Base-by-base conservation (phyloP, 495 filamentous ascomycete species). In the Neurospora sublineolata region DNA sequence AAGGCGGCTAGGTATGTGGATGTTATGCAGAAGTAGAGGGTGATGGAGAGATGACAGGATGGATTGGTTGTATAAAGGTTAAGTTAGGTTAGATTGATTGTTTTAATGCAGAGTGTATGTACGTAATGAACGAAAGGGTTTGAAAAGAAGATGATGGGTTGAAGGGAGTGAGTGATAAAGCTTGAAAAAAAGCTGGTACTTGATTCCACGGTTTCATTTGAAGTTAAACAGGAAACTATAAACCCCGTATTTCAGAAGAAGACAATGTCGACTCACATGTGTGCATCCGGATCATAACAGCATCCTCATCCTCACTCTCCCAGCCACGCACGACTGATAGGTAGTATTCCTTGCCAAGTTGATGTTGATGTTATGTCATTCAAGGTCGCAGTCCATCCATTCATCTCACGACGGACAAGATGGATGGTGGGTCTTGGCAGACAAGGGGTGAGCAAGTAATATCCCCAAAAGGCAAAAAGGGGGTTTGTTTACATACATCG, bases 1-100 rank as follows among this genome's bases (percentile, higher is more conserved):
- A 97, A 92, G 84, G 89, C 89, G 3, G 88, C 92, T 58, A 82
- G 92, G 37, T 97, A 97, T 86, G 87, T 97, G 30, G 94, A 97
- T 86, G 92, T 97, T 72, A 97, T 97, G 94, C 91, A 89, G 8
- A 84, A 86, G 72, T 84, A 80, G 73, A 60, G 46, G 40, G 0
- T 58, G 46, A 23, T 5, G 12, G 42, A 10, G 40, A 9, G n/a
- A 23, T 10, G 3, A 20, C 10, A 14, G 12, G 20, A 36, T 36
- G 33, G 0, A 12, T 12, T 39, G 38, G 38, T 23, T 58, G 46
- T 58, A 58, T 58, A 27, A 27, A 58, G 46, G 46, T 27, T 40
- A 37, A 10, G 36, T 38, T 8, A 40, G 52, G 33, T 73, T 68
- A 58, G 52, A 23, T 41, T 46, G 46, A 27, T 27, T 58, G 46